Percentiles rank a stretch among this genome's conserved stretches.
These are phyloP conservation scores for Aspergillus baeticus DNA, from an alignment of 495 filamentous ascomycete genomes.

Conservation along the genomic window DNA sequence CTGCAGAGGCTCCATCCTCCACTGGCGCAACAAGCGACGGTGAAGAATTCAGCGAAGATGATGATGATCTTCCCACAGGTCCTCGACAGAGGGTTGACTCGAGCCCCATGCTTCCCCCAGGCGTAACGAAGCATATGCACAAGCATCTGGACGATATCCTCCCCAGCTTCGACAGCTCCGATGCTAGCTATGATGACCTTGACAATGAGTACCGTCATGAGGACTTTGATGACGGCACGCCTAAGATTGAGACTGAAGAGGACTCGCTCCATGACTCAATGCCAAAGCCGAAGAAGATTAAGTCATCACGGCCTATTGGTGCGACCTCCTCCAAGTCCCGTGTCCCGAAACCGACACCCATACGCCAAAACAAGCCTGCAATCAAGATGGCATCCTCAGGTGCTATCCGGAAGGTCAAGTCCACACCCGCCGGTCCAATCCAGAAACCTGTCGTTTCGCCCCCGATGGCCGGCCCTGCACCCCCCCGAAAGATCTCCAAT, in stretches of 20 bases:
- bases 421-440: slow-evolving; percentile 32
- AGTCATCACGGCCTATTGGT: slow-evolving; percentile 34
- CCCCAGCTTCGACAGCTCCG: slow-evolving; percentile 66
- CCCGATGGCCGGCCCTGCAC: slow-evolving; percentile 54
- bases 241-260: slow-evolving; percentile 54
- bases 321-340: slow-evolving; percentile 34
- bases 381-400: slow-evolving; percentile 41
- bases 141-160: slow-evolving; percentile 62
- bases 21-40: slow-evolving; percentile 76
- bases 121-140: slow-evolving; percentile 50
- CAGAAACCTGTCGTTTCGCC: slow-evolving; percentile 67
- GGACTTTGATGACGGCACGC: slow-evolving; percentile 58
- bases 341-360: slow-evolving; percentile 34
- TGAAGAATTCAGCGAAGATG: slow-evolving; percentile 74
- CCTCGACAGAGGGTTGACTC: slow-evolving; percentile 61
- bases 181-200: slow-evolving; percentile 62
- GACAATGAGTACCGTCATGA: slow-evolving; percentile 55
- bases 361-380: slow-evolving; percentile 42
- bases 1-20: slow-evolving; percentile 82
- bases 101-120: slow-evolving; percentile 52
- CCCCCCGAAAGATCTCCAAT: slow-evolving; percentile 74
- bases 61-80: slow-evolving; percentile 61
- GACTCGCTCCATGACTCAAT: slow-evolving; percentile 39
- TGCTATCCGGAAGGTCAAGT: slow-evolving; percentile 56
- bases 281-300: slow-evolving; percentile 47